These are phyloP conservation scores for Raffaelea albimanens DNA, from an alignment of 2,329 filamentous ascomycete species.

Conservation along the genomic window DNA sequence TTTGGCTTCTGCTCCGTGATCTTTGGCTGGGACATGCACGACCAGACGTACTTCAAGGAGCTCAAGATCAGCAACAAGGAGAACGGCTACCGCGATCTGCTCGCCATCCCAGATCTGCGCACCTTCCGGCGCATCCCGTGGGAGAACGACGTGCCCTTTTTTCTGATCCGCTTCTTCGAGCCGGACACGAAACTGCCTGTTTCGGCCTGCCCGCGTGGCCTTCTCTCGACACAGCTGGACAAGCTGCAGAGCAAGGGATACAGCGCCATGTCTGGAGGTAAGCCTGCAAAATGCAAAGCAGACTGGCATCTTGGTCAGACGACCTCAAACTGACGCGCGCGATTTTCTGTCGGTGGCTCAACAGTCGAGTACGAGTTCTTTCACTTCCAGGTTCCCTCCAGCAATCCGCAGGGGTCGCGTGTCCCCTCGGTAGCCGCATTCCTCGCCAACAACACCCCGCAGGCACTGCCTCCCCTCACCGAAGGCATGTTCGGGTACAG, in stretches of 20 bases:
- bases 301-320: too few relatives aligned
- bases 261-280: slow-evolving; percentile 82
- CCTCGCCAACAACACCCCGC: slow-evolving; percentile 61
- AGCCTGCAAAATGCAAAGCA: too few relatives aligned
- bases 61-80: slow-evolving; percentile 80
- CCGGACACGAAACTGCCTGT: slow-evolving; percentile 65
- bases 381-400: slow-evolving; percentile 65
- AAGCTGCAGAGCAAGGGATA: slow-evolving; percentile 62
- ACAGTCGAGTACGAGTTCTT: slow-evolving; percentile 92
- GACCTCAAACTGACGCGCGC: too few relatives aligned
- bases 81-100: slow-evolving; percentile 80
- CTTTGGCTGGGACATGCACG: slow-evolving; percentile 97
- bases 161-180: slow-evolving; percentile 74
- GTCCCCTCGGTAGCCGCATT: slow-evolving; percentile 64
- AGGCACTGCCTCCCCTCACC: slow-evolving; percentile 68
- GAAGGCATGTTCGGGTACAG: slow-evolving; percentile 97
- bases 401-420: slow-evolving; percentile 23
- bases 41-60: slow-evolving; percentile 78
- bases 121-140: slow-evolving; percentile 81
- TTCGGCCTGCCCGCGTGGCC: slow-evolving; percentile 68
- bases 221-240: slow-evolving; percentile 58
- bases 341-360: not conserved
- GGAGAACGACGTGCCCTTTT: slow-evolving; percentile 81
- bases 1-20: slow-evolving; percentile 94
- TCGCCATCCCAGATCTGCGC: slow-evolving; percentile 70